Evolutionary conservation across 805 yeast species (phyloP), one percentile per base, ranked within the genome.

Genomic region (Cyberlindnera sargentensis): DNA sequence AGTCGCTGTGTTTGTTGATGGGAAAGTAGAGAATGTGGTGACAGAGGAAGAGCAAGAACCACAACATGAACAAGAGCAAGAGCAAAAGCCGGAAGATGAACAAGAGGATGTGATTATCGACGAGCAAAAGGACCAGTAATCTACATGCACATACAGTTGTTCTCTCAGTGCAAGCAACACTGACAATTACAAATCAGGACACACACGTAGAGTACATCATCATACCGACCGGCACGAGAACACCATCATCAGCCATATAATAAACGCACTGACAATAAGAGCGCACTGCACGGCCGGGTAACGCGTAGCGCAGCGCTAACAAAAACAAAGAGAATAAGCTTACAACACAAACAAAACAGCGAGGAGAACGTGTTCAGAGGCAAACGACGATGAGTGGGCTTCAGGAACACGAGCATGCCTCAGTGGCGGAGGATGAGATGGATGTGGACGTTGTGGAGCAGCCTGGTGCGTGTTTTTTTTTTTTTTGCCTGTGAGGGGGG

Each of bases 1-100:
- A 23, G 66, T 66, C n/a, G 52, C 58, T 23, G 51, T 44, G 11
- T 48, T 42, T 34, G 61, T 56, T 11, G 61, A 56, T 43, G 55
- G 52, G 6, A 45, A 52, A 31, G 40, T 30, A 2, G 34, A 29
- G 20, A 41, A 33, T 23, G 34, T n/a, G 9, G 40, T 38, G 5
- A 33, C 27, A 4, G 39, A 39, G 4, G 39, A 25, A 9, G 48
- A 43, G 31, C 27, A 30, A 23, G 25, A 30, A n/a, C 34, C 31
- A 8, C 10, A 27, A 10, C 20, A 15, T 15, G 20, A 15, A 15
- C 20, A 15, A 15, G 20, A 15, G 20, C 27, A 42, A 37, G 34
- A 33, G 15, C 24, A 33, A 26, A 34, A 42, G 34, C 23, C 36
- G 10, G 40, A 28, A 10, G 15, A 4, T 1, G 39, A 36, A 10